Percentiles rank a stretch among this genome's conserved stretches.
Conservation (phyloP, 805 yeast species). For the Hyphopichia homilentoma region DNA sequence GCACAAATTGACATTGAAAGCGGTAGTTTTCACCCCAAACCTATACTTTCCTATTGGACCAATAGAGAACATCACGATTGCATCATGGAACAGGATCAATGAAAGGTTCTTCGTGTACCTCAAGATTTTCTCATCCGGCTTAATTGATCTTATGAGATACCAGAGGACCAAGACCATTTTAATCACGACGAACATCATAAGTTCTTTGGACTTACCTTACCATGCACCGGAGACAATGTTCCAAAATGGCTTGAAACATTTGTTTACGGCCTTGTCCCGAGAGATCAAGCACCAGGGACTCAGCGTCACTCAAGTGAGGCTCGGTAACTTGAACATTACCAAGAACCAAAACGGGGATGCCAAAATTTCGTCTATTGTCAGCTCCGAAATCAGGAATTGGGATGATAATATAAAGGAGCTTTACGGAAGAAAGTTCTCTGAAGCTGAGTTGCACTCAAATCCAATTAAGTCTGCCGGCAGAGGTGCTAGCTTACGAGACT, state of each 20-base stretch:
- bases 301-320: slow-evolving; percentile 35
- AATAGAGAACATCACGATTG: slow-evolving; percentile 49
- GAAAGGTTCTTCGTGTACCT: slow-evolving; percentile 47
- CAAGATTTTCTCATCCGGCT: slow-evolving; percentile 51
- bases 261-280: slow-evolving; percentile 32
- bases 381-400: slow-evolving; percentile 40
- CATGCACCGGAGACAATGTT: slow-evolving; percentile 61
- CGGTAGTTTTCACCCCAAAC: slow-evolving; percentile 68
- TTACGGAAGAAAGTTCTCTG: slow-evolving; percentile 29
- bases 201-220: slow-evolving; percentile 54
- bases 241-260: slow-evolving; percentile 39
- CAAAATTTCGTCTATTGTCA: slow-evolving; percentile 22
- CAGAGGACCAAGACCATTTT: slow-evolving; percentile 49
- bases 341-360: slow-evolving; percentile 15
- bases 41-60: slow-evolving; percentile 67
- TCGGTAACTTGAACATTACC: slow-evolving; percentile 37
- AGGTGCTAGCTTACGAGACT: slow-evolving; percentile 31
- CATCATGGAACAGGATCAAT: slow-evolving; percentile 50
- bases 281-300: slow-evolving; percentile 34
- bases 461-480: slow-evolving; percentile 26
- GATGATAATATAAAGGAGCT: slow-evolving; percentile 28
- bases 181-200: slow-evolving; percentile 53
- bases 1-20: slow-evolving; percentile 55
- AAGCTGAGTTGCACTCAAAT: slow-evolving; percentile 24
- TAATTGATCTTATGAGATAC: slow-evolving; percentile 49